Conservation (phyloP, 345 rosid genomes). For the Eucalyptus polybractea region DNA sequence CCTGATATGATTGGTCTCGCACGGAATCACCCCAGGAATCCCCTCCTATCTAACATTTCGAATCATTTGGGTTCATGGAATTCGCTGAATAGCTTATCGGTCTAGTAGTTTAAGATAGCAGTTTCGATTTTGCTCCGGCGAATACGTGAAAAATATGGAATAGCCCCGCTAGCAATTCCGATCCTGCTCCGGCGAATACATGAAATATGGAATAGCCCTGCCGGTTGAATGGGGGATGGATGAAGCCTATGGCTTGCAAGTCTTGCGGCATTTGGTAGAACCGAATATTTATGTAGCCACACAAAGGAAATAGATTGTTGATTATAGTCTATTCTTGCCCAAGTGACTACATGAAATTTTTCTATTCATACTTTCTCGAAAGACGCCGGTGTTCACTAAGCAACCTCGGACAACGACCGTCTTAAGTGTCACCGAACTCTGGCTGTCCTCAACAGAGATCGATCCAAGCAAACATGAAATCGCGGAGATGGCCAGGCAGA, state of each 20-base stretch:
- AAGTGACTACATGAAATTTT: background rate
- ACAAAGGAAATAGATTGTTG: background rate
- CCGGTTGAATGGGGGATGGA: background rate
- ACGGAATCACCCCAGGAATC: background rate
- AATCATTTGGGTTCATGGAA: background rate
- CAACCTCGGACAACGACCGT: background rate
- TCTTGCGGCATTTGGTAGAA: background rate
- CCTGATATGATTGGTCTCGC: background rate
- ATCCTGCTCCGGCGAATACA: background rate
- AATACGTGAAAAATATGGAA: background rate
- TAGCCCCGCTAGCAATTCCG: background rate
- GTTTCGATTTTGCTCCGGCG: background rate
- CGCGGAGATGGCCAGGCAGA: background rate
- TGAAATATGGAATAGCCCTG: background rate
- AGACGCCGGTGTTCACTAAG: background rate
- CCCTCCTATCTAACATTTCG: background rate
- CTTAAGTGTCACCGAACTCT: background rate
- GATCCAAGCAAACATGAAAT: background rate
- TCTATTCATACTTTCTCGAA: background rate
- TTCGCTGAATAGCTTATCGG: background rate
- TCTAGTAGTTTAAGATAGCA: background rate
- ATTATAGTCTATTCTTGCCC: background rate
- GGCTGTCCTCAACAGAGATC: background rate
- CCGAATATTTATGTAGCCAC: background rate
- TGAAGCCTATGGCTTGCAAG: background rate